Conservation (phyloP, 2,329 filamentous ascomycete genomes). For the Pezicula rhizophila region DNA sequence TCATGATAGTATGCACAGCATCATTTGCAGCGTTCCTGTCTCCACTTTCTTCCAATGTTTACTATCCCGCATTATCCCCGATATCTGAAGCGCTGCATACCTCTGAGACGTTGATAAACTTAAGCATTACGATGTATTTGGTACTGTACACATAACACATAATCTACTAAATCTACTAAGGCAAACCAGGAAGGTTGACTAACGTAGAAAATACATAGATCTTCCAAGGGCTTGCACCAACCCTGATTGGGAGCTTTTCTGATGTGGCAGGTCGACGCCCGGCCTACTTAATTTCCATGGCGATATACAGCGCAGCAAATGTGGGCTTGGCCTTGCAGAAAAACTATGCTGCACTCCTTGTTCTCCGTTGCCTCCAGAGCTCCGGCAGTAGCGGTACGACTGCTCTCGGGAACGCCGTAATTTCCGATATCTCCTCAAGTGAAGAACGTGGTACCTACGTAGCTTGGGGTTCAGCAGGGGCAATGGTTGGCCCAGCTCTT, state of each 20-base stretch:
- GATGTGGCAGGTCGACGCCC: constrained; percentile 47
- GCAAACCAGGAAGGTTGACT: no score
- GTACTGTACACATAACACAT: no score
- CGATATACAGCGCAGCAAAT: constrained; percentile 45
- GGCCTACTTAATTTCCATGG: constrained; percentile 44
- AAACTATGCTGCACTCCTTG: constrained; percentile 42
- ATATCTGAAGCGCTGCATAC: constrained; percentile 43
- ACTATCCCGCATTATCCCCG: constrained; percentile 44
- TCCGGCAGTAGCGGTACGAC: constrained; percentile 48
- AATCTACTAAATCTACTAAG: no score
- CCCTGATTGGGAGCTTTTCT: constrained; percentile 46
- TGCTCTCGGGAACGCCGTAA: constrained; percentile 60
- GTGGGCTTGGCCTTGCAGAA: constrained; percentile 44
- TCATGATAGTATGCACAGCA: constrained; percentile 44
- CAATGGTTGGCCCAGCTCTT: constrained; percentile 32
- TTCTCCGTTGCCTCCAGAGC: constrained; percentile 48
- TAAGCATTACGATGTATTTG: constrained; percentile 9
- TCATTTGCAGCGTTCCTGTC: constrained; percentile 46
- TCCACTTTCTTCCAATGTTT: constrained; percentile 47
- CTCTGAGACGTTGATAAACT: constrained; percentile 21
- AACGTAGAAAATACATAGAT: no score
- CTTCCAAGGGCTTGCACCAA: constrained; percentile 51
- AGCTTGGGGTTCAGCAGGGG: constrained; percentile 53
- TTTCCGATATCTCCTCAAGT: constrained; percentile 62
- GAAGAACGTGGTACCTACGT: constrained; percentile 66